Evolutionary conservation across 2,329 filamentous ascomycete species (phyloP), one percentile per base, ranked within the genome.

Genomic region (Aspergillus sp.): DNA sequence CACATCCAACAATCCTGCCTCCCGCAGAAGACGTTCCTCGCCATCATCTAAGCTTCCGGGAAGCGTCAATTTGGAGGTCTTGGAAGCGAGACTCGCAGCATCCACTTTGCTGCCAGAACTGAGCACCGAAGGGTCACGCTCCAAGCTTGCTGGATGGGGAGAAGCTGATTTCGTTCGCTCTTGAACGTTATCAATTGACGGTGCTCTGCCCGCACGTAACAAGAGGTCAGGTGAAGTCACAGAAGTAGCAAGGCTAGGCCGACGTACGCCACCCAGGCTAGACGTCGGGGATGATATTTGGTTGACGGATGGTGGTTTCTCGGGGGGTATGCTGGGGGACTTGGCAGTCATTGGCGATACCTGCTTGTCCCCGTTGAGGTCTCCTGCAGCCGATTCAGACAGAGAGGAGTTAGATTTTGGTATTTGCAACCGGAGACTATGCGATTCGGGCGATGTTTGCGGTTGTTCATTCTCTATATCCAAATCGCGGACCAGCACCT

Each of bases 401-500:
- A 50, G 52, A 25, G 54, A 52, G 23, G 61, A 44, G n/a, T 55
- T 59, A 6, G 62, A 56, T 3, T 57, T 40, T 3, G 64, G 61
- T 21, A 64, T 65, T 46, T 64, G 55, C 23, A 66, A 44, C 17
- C 61, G 60, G n/a, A 59, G 54, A 4, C 50, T 41, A 7, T 64
- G 62, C 41, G 57, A 61, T 33, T 70, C 69, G n/a, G 55, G 60
- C 69, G 75, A 31, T 69, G 73, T 57, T 69, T 57, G 63, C 17
- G 57, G 62, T 57, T 61, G 54, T 5, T 51, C 61, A 35, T 62
- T 62, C 9, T 96, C 93, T 64, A 96, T 91, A 55, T 93, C 89
- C 8, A 98, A 79, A 70, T 99, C 95, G 74, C 92, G 83, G 5
- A 87, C 81, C 19, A 99, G 78, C 59, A 98, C 93, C 67, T 97